Evolutionary conservation across 2,329 filamentous ascomycete species (phyloP).

Genomic region (Fusarium chuoi): DNA sequence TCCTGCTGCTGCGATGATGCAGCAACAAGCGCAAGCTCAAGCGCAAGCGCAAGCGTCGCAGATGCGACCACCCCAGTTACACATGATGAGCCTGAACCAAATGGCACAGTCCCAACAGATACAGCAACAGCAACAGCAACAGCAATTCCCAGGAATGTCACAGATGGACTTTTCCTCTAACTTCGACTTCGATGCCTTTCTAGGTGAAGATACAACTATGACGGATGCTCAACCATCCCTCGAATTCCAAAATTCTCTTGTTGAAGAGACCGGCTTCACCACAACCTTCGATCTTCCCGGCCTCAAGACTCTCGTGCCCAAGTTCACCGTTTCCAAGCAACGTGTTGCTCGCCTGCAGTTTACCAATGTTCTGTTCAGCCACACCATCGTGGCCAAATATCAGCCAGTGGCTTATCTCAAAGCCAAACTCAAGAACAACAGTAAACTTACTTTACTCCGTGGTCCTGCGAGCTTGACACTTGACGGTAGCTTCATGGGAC

Average conservation of each 20-base stretch:
- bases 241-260: constrained; percentile 58
- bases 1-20: neutral
- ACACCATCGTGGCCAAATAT: constrained; percentile 70
- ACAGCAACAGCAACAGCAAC: constrained; percentile 2
- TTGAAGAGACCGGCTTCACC: constrained; percentile 69
- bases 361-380: constrained; percentile 61
- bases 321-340: constrained; percentile 63
- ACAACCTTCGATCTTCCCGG: constrained; percentile 70
- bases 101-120: constrained; percentile 1
- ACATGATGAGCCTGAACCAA: neutral
- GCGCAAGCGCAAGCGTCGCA: neutral
- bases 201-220: constrained; percentile 47
- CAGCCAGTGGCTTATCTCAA: constrained; percentile 69
- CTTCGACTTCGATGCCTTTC: constrained; percentile 35
- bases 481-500: constrained; percentile 71
- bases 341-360: constrained; percentile 67
- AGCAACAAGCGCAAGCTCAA: neutral
- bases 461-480: constrained; percentile 68
- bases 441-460: constrained; percentile 64
- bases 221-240: constrained; percentile 45
- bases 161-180: neutral
- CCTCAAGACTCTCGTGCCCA: constrained; percentile 65
- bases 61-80: constrained; percentile 3
- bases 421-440: constrained; percentile 65
- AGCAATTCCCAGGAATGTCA: neutral